These are phyloP conservation scores for Mortierella sp. DNA, from an alignment of 371 early-diverging fungal species.

Conservation along the genomic window DNA sequence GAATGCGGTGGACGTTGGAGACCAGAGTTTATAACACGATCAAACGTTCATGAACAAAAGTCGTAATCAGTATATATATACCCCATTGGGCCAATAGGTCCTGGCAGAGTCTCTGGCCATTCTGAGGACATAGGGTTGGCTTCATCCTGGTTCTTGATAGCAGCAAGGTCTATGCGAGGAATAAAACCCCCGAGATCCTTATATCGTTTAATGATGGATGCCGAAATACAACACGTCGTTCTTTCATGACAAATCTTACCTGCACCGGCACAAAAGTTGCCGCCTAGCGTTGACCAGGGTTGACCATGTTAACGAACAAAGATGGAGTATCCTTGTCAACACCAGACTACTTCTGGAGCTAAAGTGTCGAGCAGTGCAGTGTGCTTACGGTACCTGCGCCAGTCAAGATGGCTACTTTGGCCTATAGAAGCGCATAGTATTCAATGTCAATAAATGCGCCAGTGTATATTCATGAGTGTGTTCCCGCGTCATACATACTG, in stretches of 20 bases:
- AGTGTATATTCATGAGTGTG: no score
- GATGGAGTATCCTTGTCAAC: no score
- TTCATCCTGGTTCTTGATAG: conserved; percentile 45
- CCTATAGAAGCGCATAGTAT: no score
- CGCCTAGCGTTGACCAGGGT: conserved; percentile 22
- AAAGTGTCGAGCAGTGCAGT: no score
- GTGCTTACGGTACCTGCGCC: conserved; percentile 46
- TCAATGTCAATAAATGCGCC: neutral
- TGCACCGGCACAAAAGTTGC: conserved; percentile 60
- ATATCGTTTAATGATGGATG: no score
- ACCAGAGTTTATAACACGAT: neutral
- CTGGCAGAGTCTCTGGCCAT: conserved; percentile 47
- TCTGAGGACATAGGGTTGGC: conserved; percentile 45
- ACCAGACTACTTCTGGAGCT: no score
- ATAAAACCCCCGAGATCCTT: no score
- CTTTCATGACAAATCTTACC: conserved; percentile 5
- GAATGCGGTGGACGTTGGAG: neutral
- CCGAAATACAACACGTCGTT: no score
- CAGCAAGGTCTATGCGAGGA: conserved; percentile 31
- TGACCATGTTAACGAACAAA: neutral
- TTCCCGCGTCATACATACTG: conserved; percentile 10
- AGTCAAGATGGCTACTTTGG: conserved; percentile 56
- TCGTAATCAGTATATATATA: conserved; percentile 14
- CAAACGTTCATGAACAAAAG: neutral
- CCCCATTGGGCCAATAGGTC: conserved; percentile 58